A percentile compares a stretch with the other conserved stretches of the same genome.
Evolutionary conservation across 2,329 filamentous ascomycete genomes (phyloP).

Genomic region (Trichophyton mentagrophytes): DNA sequence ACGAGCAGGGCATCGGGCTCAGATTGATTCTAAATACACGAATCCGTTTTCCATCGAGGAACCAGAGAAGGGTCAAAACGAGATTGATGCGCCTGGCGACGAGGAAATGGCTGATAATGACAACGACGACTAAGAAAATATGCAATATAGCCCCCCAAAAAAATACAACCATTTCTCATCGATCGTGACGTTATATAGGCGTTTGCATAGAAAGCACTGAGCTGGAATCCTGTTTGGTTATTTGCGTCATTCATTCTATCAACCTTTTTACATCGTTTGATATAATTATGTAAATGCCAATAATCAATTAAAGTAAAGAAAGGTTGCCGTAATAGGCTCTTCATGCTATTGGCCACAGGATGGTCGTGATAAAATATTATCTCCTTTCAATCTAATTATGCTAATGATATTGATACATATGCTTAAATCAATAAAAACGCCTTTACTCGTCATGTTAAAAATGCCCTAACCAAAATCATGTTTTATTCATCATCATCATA

Average conservation of each 20-base stretch:
- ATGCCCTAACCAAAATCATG: background rate
- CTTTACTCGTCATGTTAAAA: no score
- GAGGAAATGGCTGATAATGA: slow-evolving; percentile 4
- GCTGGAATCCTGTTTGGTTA: background rate
- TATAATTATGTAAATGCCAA: background rate
- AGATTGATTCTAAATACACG: slow-evolving; percentile 35
- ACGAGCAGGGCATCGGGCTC: slow-evolving; percentile 32
- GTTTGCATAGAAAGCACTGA: background rate
- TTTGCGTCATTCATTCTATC: background rate
- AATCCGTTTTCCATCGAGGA: slow-evolving; percentile 20
- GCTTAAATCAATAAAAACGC: no score
- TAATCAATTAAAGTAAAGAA: background rate
- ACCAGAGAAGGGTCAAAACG: background rate
- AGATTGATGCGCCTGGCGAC: background rate
- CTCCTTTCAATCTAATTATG: no score
- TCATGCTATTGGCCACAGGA: background rate
- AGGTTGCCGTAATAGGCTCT: background rate
- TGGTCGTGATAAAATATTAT: no score
- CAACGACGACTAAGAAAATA: background rate
- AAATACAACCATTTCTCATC: background rate
- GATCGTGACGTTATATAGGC: background rate
- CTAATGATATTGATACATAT: no score
- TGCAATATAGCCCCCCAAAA: background rate
- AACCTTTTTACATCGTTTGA: background rate
- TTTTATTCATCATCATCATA: background rate